Conservation (phyloP, 2,329 filamentous ascomycete species). For the Colletotrichum incanum region DNA sequence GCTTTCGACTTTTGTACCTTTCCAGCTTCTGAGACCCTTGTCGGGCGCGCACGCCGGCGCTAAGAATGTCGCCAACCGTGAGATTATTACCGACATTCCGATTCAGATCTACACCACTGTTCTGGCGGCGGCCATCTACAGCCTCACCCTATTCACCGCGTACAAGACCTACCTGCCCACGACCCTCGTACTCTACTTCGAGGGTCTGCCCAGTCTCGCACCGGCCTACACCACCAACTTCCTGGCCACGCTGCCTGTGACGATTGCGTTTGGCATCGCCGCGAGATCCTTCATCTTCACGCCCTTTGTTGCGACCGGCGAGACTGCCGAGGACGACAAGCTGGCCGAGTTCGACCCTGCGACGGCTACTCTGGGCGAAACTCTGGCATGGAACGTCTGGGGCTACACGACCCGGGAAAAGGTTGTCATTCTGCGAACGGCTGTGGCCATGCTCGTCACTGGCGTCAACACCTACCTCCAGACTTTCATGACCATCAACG, state of each 20-base stretch:
- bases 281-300: slow-evolving; percentile 85
- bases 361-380: slow-evolving; percentile 77
- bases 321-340: slow-evolving; percentile 64
- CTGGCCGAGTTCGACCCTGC: slow-evolving; percentile 73
- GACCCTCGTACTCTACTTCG: slow-evolving; percentile 83
- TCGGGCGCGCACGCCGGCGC: slow-evolving; percentile 74
- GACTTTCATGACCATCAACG: slow-evolving; percentile 76
- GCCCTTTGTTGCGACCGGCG: slow-evolving; percentile 71
- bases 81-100: slow-evolving; percentile 74
- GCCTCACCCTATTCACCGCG: slow-evolving; percentile 78
- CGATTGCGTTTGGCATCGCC: slow-evolving; percentile 75
- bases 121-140: slow-evolving; percentile 82
- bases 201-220: slow-evolving; percentile 78
- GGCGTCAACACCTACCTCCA: slow-evolving; percentile 75
- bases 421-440: slow-evolving; percentile 76
- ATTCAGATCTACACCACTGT: slow-evolving; percentile 77
- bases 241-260: slow-evolving; percentile 72
- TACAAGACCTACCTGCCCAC: slow-evolving; percentile 80
- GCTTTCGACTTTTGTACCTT: slow-evolving; percentile 79
- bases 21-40: slow-evolving; percentile 80
- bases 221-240: slow-evolving; percentile 77
- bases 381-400: slow-evolving; percentile 81
- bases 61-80: slow-evolving; percentile 69
- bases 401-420: slow-evolving; percentile 76
- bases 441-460: slow-evolving; percentile 70